Percentiles rank a stretch among this genome's conserved stretches.
These are phyloP conservation scores for Brasilioporus rufonigricans DNA, from an alignment of 768 basidiomycete genomes.

Conservation along the genomic window DNA sequence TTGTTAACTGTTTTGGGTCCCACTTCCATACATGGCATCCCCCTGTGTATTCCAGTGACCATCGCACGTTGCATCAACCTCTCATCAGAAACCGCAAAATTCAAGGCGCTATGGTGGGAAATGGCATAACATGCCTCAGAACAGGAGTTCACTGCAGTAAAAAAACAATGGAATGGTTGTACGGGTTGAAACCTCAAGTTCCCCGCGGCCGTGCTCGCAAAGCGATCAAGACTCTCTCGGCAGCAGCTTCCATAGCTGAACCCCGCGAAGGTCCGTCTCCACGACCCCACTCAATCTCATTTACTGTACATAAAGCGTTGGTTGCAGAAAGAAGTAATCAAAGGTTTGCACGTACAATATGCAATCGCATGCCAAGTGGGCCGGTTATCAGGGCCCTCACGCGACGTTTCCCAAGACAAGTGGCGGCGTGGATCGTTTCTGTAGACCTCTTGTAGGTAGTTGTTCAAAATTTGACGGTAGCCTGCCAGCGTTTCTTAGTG, in stretches of 20 bases:
- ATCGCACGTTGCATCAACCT: not conserved
- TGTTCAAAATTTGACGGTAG: conserved; percentile 23
- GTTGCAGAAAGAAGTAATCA: not conserved
- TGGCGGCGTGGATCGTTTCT: conserved; percentile 12
- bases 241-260: conserved; percentile 25
- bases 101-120: not conserved
- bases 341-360: conserved; percentile 12
- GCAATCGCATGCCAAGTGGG: conserved; percentile 27
- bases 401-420: conserved; percentile 18
- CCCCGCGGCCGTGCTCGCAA: not conserved
- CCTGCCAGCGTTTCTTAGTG: conserved; percentile 8
- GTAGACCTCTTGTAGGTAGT: conserved; percentile 18
- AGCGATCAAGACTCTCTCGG: conserved; percentile 16
- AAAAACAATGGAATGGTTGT: not conserved
- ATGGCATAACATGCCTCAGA: not conserved
- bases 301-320: conserved; percentile 13
- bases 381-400: conserved; percentile 17
- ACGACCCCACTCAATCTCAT: conserved; percentile 21
- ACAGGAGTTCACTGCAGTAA: too few relatives aligned
- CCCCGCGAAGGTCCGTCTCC: conserved; percentile 16
- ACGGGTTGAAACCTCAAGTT: not conserved
- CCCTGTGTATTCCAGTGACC: conserved; percentile 7
- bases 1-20: conserved; percentile 1
- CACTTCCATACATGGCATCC: conserved; percentile 13
- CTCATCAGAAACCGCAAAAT: not conserved